phyloP scores from a whole-genome alignment of 2,329 filamentous ascomycete genomes.

The Beauveria sp. region DNA sequence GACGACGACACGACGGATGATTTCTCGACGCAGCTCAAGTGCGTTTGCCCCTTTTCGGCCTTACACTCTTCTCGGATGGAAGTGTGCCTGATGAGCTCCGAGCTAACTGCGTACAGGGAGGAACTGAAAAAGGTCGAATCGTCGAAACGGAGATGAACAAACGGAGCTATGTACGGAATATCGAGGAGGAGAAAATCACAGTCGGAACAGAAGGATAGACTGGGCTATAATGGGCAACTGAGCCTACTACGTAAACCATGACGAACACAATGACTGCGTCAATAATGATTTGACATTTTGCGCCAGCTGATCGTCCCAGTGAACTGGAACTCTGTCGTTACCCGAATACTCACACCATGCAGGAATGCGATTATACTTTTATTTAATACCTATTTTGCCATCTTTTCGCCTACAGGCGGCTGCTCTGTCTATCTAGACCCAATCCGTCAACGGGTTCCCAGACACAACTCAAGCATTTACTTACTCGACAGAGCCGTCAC shows the following conservation, averaged over 20 bases:
- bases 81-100: neutral
- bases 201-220: neutral
- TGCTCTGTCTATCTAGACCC: neutral
- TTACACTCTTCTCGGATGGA: too few species aligned
- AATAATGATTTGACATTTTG: neutral
- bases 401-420: neutral
- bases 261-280: neutral
- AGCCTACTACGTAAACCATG: neutral
- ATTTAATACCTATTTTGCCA: neutral
- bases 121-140: constrained; percentile 91
- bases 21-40: constrained; percentile 93
- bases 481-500: constrained; percentile 82
- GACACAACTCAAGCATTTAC: constrained; percentile 32
- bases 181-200: neutral
- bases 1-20: constrained; percentile 96
- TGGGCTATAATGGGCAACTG: neutral
- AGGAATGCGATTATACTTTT: neutral
- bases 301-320: neutral
- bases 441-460: constrained; percentile 1
- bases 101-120: constrained; percentile 47
- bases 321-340: neutral
- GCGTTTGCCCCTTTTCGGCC: constrained; percentile 23
- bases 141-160: constrained; percentile 50
- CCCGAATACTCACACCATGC: neutral
- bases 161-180: neutral